Conservation (phyloP, 176 grass and related monocot species). For the Paspalum vaginatum region DNA sequence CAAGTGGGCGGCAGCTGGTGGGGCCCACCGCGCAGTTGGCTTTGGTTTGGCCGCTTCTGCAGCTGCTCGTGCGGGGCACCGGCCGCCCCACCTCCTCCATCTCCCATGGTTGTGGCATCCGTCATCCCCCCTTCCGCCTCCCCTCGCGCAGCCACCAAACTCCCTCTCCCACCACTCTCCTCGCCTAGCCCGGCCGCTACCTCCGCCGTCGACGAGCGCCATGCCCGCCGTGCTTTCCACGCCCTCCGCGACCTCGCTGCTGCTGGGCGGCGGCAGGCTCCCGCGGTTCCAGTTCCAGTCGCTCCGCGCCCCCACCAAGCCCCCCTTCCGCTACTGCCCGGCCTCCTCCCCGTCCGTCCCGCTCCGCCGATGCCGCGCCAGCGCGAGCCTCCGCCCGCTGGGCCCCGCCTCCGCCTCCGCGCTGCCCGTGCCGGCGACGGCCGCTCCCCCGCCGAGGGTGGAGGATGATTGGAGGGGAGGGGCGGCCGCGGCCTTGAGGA, state of each 20-base stretch:
- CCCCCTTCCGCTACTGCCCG: constrained; percentile 26
- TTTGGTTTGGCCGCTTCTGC: background rate
- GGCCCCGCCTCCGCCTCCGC: constrained; percentile 25
- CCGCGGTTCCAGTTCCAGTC: constrained; percentile 52
- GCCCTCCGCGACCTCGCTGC: constrained; percentile 34
- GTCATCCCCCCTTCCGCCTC: background rate
- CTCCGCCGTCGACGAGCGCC: constrained; percentile 4
- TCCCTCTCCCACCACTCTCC: background rate
- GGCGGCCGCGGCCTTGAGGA: constrained; percentile 23
- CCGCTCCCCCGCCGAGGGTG: constrained; percentile 6
- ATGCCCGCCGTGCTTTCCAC: constrained; percentile 23
- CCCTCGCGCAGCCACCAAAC: constrained; percentile 26
- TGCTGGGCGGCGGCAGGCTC: constrained; percentile 38
- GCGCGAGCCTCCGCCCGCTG: constrained; percentile 20
- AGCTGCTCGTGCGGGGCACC: constrained; percentile 1
- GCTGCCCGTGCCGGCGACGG: constrained; percentile 4
- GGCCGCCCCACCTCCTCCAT: constrained; percentile 1
- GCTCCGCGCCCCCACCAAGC: constrained; percentile 48
- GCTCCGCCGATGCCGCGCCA: background rate
- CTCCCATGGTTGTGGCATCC: constrained; percentile 22
- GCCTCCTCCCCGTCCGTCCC: background rate
- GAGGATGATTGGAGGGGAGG: background rate
- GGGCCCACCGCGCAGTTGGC: constrained; percentile 3
- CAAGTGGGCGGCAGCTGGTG: background rate
- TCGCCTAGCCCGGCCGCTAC: background rate